Evolutionary conservation across 495 filamentous ascomycete genomes (phyloP).

Genomic region (Tuber microsphaerosporum): DNA sequence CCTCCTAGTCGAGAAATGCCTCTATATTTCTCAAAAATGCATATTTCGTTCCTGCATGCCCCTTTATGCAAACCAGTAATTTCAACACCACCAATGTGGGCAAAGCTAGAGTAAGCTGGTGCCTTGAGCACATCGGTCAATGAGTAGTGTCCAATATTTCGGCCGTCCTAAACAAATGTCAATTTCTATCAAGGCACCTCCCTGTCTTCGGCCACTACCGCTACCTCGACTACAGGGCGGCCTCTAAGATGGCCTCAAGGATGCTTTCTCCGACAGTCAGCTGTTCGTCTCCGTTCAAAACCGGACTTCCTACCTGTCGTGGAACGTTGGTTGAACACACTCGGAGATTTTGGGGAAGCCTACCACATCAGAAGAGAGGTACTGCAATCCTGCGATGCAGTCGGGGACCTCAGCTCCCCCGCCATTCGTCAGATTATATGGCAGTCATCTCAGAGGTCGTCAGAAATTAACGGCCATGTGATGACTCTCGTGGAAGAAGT

Average conservation of each 20-base stretch:
- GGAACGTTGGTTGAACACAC: not conserved
- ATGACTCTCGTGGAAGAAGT: not conserved
- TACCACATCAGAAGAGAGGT: not conserved
- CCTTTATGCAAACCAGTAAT: not conserved
- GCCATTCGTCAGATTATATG: not conserved
- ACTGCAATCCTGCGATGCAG: not conserved
- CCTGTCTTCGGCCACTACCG: not conserved
- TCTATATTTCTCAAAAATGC: not conserved
- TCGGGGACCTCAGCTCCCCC: not conserved
- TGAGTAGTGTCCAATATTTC: not conserved
- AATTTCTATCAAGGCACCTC: not conserved
- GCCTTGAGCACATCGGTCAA: not conserved
- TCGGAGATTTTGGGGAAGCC: not conserved
- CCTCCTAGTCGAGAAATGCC: not conserved
- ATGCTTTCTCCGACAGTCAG: not conserved
- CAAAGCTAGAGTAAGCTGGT: conserved; percentile 2
- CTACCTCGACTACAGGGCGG: not conserved
- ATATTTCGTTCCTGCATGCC: not conserved
- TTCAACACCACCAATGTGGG: not conserved
- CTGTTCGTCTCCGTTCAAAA: not conserved
- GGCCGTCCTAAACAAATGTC: not conserved
- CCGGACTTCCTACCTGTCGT: not conserved
- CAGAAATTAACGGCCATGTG: not conserved
- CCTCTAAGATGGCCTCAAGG: not conserved
- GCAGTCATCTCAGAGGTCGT: not conserved